Base-by-base conservation (phyloP, 164 flowering plant species). In the Macadamia integrifolia region DNA sequence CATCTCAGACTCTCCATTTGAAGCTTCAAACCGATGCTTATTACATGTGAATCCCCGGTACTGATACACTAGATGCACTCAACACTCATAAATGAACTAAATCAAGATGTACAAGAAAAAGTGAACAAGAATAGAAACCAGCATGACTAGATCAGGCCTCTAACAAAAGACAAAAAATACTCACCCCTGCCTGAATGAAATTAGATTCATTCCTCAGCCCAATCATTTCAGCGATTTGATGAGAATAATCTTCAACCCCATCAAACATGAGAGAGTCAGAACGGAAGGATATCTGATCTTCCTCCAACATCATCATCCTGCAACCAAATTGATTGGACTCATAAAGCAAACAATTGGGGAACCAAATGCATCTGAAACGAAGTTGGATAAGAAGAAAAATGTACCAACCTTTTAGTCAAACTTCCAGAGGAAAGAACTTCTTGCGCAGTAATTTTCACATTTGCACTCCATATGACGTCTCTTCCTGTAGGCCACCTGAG, bases 181-280 rank as follows among this genome's bases (percentile, higher is more conserved):
- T 80, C 75, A 95, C 99, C 72, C 99, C 99, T 69, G 90, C 94
- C 78, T 85, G 82, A 63, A 77, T 65, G 66, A 95, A 86, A 71
- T 82, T 76, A 58, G 97, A 89, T 71, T 87, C 94, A 75, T 83
- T 95, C 74, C 91, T 80, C 65, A 95, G 78, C 57, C 96, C 98
- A 66, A 95, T 91, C 97, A 95, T 95, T 80, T 89, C 94, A 32
- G 99, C 99, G 80, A 95, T 91, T 82, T 92, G 99, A 83, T 91
- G 98, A 0, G 99, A 85, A 75, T 95, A 95, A 72, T 95, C 99
- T 82, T 95, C 97, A 58, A 95, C 78, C 10, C 91, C 93, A 78
- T 92, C 98, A 78, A 83, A 86, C 75, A 79, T 85, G 29, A 73
- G 80, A 42, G 94, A 85, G 62, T 83, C 94, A 18, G 98, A 88